Base-by-base conservation (phyloP, 73 alveolate genomes). In the Blepharisma stoltei region DNA sequence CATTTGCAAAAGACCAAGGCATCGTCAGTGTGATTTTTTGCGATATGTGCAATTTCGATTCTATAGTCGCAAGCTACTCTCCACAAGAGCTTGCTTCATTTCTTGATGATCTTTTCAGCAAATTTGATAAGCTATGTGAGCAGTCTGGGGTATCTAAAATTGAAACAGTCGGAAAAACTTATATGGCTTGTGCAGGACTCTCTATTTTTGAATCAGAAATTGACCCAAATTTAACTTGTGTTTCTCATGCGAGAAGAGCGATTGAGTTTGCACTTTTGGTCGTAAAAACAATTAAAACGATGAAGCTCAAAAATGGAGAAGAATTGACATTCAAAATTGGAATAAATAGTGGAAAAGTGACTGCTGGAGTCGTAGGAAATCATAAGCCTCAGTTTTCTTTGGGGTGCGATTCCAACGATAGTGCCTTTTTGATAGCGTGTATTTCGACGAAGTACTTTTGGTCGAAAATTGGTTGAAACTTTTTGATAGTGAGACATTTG, bases 301-400 rank as follows among this genome's bases (percentile, higher is more conserved):
- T 23, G 21, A 23, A 60, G 76, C 49, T 60, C 3, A 60, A 60
- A 27, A 23, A 60, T 23, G 76, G 76, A 23, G 21, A 11, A 11
- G 54, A 60, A 3, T 60, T 60, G 4, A 3, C 11, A 23, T 95
- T 96, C 14, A 95, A 93, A 91, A 94, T 96, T 8, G 99, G 99
- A 45, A 88, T 97, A 55, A 97, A 97, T 78, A 89, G 94, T 60
- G 99, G 99, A 18, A 83, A 90, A 67, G 99, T 96, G 6, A 89
- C 95, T 45, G 95, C 98, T 6, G 99, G 99, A 8, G 99, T 96
- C 44, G 97, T 97, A 6, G 99, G 99, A 7, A 91, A 86, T 45
- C 98, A 95, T 76, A 90, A 94, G 67, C 99, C 99, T 1, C 95
- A 96, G 80, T 97, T 96, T 89, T 90, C 98, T 27, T n/a, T n/a